A percentile compares a stretch with the other conserved stretches of the same genome.
These are phyloP conservation scores for Amanita pseudoporphyria DNA, from an alignment of 768 basidiomycete species.

Conservation along the genomic window DNA sequence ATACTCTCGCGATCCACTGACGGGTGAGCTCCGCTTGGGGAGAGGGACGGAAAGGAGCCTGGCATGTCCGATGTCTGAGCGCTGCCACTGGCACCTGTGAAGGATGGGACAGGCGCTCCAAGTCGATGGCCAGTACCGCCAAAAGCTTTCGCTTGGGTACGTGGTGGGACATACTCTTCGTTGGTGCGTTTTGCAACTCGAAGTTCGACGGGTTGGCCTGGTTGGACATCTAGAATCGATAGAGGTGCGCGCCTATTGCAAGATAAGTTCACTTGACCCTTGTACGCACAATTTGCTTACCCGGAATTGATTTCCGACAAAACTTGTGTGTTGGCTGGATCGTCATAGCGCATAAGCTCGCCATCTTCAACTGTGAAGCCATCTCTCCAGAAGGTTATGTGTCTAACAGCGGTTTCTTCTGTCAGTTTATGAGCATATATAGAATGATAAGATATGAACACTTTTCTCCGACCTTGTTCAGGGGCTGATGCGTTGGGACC, in stretches of 20 bases:
- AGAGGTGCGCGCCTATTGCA: conserved; percentile 63
- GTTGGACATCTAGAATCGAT: conserved; percentile 58
- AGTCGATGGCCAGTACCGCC: conserved; percentile 71
- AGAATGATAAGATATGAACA: not conserved
- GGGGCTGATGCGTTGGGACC: conserved; percentile 45
- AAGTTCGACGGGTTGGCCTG: conserved; percentile 79
- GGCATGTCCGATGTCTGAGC: conserved; percentile 32
- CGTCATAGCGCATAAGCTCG: conserved; percentile 73
- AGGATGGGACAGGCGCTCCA: conserved; percentile 61
- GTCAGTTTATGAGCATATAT: conserved; percentile 9
- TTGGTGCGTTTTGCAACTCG: conserved; percentile 58
- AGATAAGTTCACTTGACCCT: not conserved
- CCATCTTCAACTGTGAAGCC: conserved; percentile 92
- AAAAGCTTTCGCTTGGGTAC: conserved; percentile 45
- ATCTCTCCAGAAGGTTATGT: conserved; percentile 86
- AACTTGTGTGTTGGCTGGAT: conserved; percentile 60
- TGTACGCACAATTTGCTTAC: conserved; percentile 26
- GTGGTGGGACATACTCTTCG: conserved; percentile 59
- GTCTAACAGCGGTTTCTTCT: conserved; percentile 54
- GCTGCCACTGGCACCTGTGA: conserved; percentile 8
- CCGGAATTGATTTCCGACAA: conserved; percentile 74
- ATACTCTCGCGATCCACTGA: conserved; percentile 25
- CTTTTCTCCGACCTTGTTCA: conserved; percentile 16
- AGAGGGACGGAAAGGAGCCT: conserved; percentile 43
- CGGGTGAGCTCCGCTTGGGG: conserved; percentile 13